Conservation (phyloP, 495 filamentous ascomycete species). For the Chaetomium cochliodes region DNA sequence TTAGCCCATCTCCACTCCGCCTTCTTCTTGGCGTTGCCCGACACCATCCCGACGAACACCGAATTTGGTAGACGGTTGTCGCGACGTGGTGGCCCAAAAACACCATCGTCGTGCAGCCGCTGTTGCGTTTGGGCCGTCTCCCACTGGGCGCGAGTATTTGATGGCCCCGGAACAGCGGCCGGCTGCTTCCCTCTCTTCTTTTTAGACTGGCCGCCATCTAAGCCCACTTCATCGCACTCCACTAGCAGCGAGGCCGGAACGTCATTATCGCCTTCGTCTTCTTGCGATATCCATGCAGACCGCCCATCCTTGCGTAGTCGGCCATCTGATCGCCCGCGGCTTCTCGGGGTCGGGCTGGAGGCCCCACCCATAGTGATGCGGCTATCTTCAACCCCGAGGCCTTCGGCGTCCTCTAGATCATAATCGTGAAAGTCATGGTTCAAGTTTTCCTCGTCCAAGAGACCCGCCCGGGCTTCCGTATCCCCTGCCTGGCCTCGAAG, state of each 20-base stretch:
- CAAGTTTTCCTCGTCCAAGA: slow-evolving; percentile 69
- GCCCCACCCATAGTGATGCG: slow-evolving; percentile 53
- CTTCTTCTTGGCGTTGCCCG: slow-evolving; percentile 68
- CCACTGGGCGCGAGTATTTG: slow-evolving; percentile 63
- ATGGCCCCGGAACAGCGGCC: slow-evolving; percentile 47
- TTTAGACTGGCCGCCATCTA: slow-evolving; percentile 17
- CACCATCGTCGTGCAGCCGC: slow-evolving; percentile 53
- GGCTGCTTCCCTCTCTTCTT: slow-evolving; percentile 25
- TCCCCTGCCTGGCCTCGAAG: slow-evolving; percentile 65
- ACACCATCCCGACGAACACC: slow-evolving; percentile 40
- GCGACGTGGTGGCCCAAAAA: slow-evolving; percentile 18
- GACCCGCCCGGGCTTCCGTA: slow-evolving; percentile 64
- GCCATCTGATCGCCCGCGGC: slow-evolving; percentile 15
- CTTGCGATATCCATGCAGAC: slow-evolving; percentile 42
- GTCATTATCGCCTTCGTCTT: slow-evolving; percentile 85
- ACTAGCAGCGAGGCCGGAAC: slow-evolving; percentile 87
- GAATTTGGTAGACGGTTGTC: slow-evolving; percentile 29
- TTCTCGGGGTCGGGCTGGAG: slow-evolving; percentile 9
- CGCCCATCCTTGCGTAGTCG: slow-evolving; percentile 22
- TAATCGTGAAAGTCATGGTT: slow-evolving; percentile 65
- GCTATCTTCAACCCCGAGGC: slow-evolving; percentile 64
- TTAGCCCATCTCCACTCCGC: slow-evolving; percentile 97
- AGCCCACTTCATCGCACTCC: slow-evolving; percentile 50
- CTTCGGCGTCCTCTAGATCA: slow-evolving; percentile 63
- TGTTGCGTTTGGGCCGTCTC: slow-evolving; percentile 63